Percentiles rank a stretch among this genome's conserved stretches.
Conservation (phyloP, 148 eudicot species). For the Simmondsia chinensis region DNA sequence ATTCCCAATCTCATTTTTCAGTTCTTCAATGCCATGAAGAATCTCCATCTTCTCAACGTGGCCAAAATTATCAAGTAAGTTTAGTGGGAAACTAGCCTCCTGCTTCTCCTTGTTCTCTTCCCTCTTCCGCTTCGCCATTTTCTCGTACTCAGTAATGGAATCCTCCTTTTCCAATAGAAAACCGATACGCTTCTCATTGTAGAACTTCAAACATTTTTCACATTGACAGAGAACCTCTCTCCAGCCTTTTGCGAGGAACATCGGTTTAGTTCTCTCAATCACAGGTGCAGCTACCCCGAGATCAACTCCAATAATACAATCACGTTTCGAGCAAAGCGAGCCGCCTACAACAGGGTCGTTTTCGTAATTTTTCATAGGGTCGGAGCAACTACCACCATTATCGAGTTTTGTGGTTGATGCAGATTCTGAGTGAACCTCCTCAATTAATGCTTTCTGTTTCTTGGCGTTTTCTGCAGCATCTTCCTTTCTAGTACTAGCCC, state of each 20-base stretch:
- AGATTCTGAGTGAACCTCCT: constrained; percentile 22
- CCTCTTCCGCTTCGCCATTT: constrained; percentile 71
- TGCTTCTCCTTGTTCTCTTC: constrained; percentile 73
- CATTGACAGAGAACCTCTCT: constrained; percentile 70
- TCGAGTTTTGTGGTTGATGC: no score
- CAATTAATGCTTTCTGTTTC: constrained; percentile 48
- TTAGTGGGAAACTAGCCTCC: constrained; percentile 51
- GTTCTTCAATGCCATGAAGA: constrained; percentile 74
- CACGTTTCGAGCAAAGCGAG: constrained; percentile 18
- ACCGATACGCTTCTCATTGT: constrained; percentile 40
- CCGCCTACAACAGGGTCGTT: constrained; percentile 15
- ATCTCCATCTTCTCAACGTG: constrained; percentile 90
- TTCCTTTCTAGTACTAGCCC: constrained; percentile 32
- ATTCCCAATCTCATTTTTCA: constrained; percentile 70
- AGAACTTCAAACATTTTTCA: constrained; percentile 45
- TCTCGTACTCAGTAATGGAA: constrained; percentile 86
- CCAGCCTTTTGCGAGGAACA: constrained; percentile 76
- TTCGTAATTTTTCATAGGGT: no score
- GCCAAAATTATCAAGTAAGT: constrained; percentile 67
- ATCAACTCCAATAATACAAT: constrained; percentile 53
- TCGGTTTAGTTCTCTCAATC: constrained; percentile 30
- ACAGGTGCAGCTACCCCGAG: constrained; percentile 27
- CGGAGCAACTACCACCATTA: no score
- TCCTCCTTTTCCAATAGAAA: constrained; percentile 82
- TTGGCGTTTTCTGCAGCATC: constrained; percentile 24